Conservation (phyloP, 2,329 filamentous ascomycete species). For the Helotiales sp. region DNA sequence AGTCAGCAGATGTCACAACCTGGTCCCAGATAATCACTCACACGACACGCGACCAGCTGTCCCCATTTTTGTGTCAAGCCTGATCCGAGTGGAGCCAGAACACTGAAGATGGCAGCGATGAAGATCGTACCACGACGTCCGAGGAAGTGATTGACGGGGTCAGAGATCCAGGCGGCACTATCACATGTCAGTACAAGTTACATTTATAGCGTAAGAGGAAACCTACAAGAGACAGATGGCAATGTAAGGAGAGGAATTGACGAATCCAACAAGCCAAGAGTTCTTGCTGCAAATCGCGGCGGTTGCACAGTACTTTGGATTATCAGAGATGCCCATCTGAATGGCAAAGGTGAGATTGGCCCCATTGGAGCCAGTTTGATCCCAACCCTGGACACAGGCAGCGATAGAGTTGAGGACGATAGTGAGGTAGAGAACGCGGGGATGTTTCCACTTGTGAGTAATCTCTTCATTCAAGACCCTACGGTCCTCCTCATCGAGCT, state of each 20-base stretch:
- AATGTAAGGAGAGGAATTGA: constrained; percentile 56
- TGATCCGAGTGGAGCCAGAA: constrained; percentile 65
- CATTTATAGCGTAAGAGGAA: constrained; percentile 35
- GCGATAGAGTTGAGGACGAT: constrained; percentile 71
- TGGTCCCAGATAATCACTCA: background rate
- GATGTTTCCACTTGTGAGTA: constrained; percentile 71
- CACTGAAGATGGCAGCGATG: constrained; percentile 64
- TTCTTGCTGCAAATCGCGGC: constrained; percentile 23
- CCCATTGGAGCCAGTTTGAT: constrained; percentile 57
- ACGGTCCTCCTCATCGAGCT: constrained; percentile 64
- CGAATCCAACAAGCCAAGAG: constrained; percentile 60
- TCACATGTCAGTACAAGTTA: background rate
- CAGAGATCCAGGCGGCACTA: constrained; percentile 57
- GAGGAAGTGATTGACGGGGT: constrained; percentile 62
- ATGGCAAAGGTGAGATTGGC: constrained; percentile 54
- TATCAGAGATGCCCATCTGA: constrained; percentile 49
- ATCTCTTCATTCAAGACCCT: constrained; percentile 66
- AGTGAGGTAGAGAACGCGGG: constrained; percentile 66
- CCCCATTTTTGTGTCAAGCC: constrained; percentile 63
- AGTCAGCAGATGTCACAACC: background rate
- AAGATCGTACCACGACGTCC: constrained; percentile 70
- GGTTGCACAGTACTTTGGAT: constrained; percentile 55
- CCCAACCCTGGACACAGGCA: constrained; percentile 67
- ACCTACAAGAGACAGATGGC: constrained; percentile 56
- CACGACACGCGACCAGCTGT: constrained; percentile 60